Conservation (phyloP, 768 basidiomycete genomes). For the Termitomyces sp. region DNA sequence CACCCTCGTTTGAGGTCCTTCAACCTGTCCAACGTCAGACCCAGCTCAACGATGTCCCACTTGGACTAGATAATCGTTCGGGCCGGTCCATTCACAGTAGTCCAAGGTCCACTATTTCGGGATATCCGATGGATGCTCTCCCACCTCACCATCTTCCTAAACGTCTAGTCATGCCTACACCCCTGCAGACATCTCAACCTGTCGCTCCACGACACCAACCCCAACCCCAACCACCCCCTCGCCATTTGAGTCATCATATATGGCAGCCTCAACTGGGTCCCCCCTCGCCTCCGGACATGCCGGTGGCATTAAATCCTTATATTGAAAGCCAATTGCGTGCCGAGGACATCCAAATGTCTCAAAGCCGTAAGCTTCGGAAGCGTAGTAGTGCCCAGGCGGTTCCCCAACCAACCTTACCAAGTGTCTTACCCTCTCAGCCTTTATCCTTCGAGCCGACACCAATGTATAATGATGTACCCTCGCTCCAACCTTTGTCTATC, state of each 20-base stretch:
- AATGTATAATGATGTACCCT: conserved; percentile 14
- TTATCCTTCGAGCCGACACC: conserved; percentile 11
- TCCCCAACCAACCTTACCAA: conserved; percentile 11
- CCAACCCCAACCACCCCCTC: conserved; percentile 6
- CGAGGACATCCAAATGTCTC: conserved; percentile 16
- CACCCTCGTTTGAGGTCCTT: conserved; percentile 1
- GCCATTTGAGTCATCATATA: conserved; percentile 1
- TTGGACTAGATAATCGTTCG: conserved; percentile 1
- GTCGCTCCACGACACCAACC: conserved; percentile 11
- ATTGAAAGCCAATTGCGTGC: conserved; percentile 10
- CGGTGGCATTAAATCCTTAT: not conserved
- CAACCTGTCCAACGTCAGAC: not conserved
- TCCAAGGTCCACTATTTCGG: conserved; percentile 11
- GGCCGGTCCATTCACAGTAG: conserved; percentile 12
- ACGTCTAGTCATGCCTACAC: conserved; percentile 70
- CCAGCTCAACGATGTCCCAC: not conserved
- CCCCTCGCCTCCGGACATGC: conserved; percentile 5
- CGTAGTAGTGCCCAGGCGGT: conserved; percentile 14
- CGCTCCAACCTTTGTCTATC: conserved; percentile 6
- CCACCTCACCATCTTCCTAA: conserved; percentile 45
- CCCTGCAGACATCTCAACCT: conserved; percentile 37
- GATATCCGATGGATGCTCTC: conserved; percentile 10
- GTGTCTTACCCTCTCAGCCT: not conserved
- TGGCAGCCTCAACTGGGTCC: conserved; percentile 11
- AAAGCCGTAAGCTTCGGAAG: conserved; percentile 23